A percentile compares a stretch with the other conserved stretches of the same genome.
Conservation (phyloP, 495 filamentous ascomycete species). For the Xylaria palmicola region DNA sequence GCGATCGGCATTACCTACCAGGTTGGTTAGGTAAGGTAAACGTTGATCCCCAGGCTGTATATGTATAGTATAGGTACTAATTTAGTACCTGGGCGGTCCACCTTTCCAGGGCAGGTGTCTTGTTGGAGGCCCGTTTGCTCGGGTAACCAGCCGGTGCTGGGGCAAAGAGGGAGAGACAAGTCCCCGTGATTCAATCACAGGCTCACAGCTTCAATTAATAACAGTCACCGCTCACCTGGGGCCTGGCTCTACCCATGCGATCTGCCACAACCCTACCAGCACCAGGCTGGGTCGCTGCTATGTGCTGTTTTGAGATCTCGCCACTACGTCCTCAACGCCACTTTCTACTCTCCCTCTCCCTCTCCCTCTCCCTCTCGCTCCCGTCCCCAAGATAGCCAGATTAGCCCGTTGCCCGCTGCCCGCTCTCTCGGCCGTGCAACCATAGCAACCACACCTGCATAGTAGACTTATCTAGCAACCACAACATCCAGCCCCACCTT, state of each 20-base stretch:
- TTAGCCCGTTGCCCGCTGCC: background rate
- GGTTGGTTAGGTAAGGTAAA: background rate
- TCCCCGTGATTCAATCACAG: background rate
- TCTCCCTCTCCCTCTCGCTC: background rate
- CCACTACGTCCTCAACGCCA: background rate
- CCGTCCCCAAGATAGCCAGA: background rate
- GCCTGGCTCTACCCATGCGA: background rate
- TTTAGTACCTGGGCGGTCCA: background rate
- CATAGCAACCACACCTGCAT: slow-evolving; percentile 12
- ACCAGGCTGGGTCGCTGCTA: no score
- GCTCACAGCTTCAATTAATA: slow-evolving; percentile 5
- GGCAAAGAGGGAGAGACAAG: no score
- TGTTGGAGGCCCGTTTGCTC: background rate
- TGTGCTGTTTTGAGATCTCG: background rate
- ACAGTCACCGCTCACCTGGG: background rate
- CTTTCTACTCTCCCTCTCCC: no score
- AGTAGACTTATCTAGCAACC: no score
- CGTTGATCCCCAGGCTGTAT: background rate
- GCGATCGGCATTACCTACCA: background rate
- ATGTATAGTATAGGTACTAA: background rate
- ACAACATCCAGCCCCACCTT: background rate
- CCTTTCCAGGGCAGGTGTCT: slow-evolving; percentile 2
- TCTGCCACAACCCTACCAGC: slow-evolving; percentile 6
- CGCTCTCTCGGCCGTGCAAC: background rate
- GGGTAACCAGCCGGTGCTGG: no score